Percentiles rank a stretch among this genome's conserved stretches.
Evolutionary conservation across 208 protist genomes (phyloP).

Genomic region (Trypanosoma brucei): DNA sequence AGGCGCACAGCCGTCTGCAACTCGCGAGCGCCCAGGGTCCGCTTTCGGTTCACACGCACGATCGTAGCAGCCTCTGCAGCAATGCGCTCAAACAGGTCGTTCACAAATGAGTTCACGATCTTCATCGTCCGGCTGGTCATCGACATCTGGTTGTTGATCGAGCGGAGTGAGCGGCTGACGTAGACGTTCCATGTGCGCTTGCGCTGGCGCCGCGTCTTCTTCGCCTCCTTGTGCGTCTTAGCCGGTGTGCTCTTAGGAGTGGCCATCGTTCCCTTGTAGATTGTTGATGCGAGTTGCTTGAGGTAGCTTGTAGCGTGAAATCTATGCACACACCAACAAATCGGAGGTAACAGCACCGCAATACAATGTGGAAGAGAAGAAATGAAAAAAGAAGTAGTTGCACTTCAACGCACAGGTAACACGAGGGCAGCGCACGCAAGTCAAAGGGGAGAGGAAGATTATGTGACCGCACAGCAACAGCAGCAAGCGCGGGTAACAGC

Average conservation of each 20-base stretch:
- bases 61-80: not conserved
- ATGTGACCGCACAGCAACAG: too few relatives aligned
- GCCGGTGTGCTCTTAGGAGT: not conserved
- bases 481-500: too few relatives aligned
- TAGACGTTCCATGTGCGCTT: not conserved
- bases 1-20: not conserved
- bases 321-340: not conserved
- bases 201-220: not conserved
- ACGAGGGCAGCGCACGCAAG: too few relatives aligned
- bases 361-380: too few relatives aligned
- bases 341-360: too few relatives aligned
- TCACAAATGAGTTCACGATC: not conserved
- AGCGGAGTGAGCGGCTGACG: not conserved
- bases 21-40: not conserved
- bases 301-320: not conserved
- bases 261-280: not conserved
- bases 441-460: too few relatives aligned
- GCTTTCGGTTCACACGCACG: not conserved
- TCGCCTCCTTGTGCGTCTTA: not conserved
- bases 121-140: not conserved
- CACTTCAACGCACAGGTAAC: too few relatives aligned
- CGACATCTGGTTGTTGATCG: not conserved
- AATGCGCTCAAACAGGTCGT: not conserved
- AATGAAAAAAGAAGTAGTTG: too few relatives aligned
- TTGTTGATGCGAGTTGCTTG: not conserved